phyloP scores from a whole-genome alignment of 352 stramenopile genomes.

The Globisporangium irregulare region DNA sequence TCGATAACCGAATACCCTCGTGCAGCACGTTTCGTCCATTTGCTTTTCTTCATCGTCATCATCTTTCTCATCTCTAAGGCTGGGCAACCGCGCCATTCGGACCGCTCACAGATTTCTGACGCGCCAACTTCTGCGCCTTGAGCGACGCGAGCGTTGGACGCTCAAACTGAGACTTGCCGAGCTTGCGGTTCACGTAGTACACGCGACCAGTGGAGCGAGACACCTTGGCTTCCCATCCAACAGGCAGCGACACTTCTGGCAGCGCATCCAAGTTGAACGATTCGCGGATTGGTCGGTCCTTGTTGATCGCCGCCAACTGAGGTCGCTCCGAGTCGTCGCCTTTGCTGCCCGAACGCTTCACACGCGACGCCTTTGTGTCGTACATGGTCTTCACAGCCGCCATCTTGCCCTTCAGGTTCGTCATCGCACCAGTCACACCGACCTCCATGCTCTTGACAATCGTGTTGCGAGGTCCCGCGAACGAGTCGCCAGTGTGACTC shows the following conservation, averaged over 20 bases:
- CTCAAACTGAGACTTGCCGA: conserved; percentile 85
- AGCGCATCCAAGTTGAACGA: conserved; percentile 85
- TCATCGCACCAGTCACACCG: conserved; percentile 70
- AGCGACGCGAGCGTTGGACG: conserved; percentile 80
- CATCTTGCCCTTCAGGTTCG: conserved; percentile 79
- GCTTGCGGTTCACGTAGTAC: conserved; percentile 88
- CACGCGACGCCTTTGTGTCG: conserved; percentile 38
- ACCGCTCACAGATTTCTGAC: conserved; percentile 43
- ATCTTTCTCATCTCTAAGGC: conserved; percentile 14
- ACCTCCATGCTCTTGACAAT: conserved; percentile 77
- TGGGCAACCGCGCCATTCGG: conserved; percentile 16
- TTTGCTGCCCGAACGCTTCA: conserved; percentile 64
- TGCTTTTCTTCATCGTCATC: not conserved
- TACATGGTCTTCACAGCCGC: conserved; percentile 78
- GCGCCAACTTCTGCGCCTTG: conserved; percentile 80
- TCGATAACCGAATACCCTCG: not conserved
- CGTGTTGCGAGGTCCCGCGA: conserved; percentile 56
- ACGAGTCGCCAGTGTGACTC: conserved; percentile 33
- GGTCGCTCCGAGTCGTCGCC: conserved; percentile 29
- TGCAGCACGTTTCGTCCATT: not conserved
- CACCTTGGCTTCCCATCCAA: conserved; percentile 86
- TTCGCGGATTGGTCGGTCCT: conserved; percentile 66
- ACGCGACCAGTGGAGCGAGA: conserved; percentile 81
- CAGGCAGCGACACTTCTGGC: conserved; percentile 73
- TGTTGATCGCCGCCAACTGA: conserved; percentile 29